Base-by-base conservation (phyloP, 129 eudicot genomes). In the Smallanthus sonchifolius region DNA sequence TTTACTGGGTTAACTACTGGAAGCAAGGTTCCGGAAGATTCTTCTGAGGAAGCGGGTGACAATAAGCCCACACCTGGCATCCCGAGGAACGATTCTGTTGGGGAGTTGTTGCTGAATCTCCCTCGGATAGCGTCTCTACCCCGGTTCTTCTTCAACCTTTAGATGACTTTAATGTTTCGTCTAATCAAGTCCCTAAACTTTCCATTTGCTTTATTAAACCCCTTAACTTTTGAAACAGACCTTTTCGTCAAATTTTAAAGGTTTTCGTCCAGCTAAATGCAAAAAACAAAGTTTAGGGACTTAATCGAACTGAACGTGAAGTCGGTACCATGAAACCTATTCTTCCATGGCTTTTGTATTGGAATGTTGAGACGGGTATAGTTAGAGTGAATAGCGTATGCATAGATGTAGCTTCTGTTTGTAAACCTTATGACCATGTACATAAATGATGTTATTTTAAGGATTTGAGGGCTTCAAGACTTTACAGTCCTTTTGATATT, bases 101-200 rank as follows among this genome's bases (percentile, higher is more conserved):
- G 92, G 17, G 98, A 92, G 70, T 68, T 89, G 86, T 81, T 92
- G 74, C 84, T 89, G 32, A 87, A 89, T 74, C 92, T 92, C 56
- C 98, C 98, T 7, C 84, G 95, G 77, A 92, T 92, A 73, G 92
- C 96, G 28, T 92, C 98, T 64, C 45, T 89, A 30, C 98, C 98
- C 0, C 90, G 37, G 70, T 92, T 92, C 83, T 76, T 89, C 74
- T 85, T 85, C 76, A 89, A 84, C 39, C 47, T 84, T 11, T 72
- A 10, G 93, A 84, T 74, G 45, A 42, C 45, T 82, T 63, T 60
- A 85, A 75, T 4, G 24, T 15, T 32, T 35, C 15, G 4, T 8
- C 10, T 8, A 16, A 62, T 62, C 2, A 63, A 15, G 47, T 5
- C 67, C 37, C 42, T 61, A 32, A 34, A 7, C 67, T 61, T 61